Evolutionary conservation across 2,329 filamentous ascomycete species (phyloP), one percentile per base, ranked within the genome.

Genomic region (Sphaerostilbella broomeana): DNA sequence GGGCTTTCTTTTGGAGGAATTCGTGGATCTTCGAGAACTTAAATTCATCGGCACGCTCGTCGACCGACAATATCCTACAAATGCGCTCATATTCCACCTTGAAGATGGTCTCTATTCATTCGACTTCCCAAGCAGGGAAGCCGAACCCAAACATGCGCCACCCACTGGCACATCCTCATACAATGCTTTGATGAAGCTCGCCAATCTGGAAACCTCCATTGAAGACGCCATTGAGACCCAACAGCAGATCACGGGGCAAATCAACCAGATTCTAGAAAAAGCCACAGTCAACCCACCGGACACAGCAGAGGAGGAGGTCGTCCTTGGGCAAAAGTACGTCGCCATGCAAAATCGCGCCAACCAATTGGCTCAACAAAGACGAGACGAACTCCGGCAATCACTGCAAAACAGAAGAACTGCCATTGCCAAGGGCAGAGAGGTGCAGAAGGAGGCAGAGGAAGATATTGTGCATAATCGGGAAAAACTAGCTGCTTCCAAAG

Each of bases 151-250:
- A 46, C 65, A 74, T 17, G 69, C 72, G 5, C 60, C 70, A 1
- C 50, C 67, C 3, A 57, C 75, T 0, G 65, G 75, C 0, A 88
- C 84, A 0, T 88, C 87, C 0, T 88, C 88, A 0, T 95, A 94
- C 59, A 88, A 87, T 54, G 79, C 85, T 2, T 69, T 97, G 15
- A 90, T 95, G 81, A 82, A 85, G 44, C 70, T 97, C 9, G 82
- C 86, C 5, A 95, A 89, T 42, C 71, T 97, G 12, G 87, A 95
- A 47, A 86, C 84, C 56, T 94, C 88, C 39, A 86, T 95, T 17
- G 87, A 94, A 56, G 90, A 97, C 60, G 88, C 88, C 2, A 65
- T 95, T 8, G 76, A 80, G 2, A 94, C 86, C 0, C 79, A 84
- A 11, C 78, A 84, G 44, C 72, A 73, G 38, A 70, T 97, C 7